Evolutionary conservation across 148 eudicot genomes (phyloP), one percentile per base, ranked within the genome.

Genomic region (Limonium bicolor): DNA sequence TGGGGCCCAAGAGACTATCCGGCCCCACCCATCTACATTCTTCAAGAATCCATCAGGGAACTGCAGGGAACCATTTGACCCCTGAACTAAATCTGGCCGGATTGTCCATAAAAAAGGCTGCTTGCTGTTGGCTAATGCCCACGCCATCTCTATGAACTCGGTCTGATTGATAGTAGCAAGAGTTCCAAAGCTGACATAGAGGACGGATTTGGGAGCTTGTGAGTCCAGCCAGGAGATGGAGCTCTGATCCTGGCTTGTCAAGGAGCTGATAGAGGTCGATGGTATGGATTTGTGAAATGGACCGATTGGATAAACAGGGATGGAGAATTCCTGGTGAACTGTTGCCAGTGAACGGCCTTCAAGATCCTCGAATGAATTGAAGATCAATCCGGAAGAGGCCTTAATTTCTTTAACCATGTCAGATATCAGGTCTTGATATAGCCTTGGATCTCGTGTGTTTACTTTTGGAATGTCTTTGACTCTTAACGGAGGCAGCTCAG

Each of bases 171-270:
- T 26, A 5, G 38, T 11, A 6, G 60, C 72, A 21, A 65, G 22
- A 26, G 72, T 73, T 0, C 79, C 79, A 21, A 67, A 67, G 54
- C 77, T 72, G 13, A 67, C 67, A n/a, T 64, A 72, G 20, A 68
- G 25, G 7, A 73, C 72, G 0, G 64, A 48, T 26, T 65, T 54
- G 0, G 74, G 66, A 49, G 46, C 31, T 39, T 69, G 71, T 20
- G 29, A 54, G 43, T 73, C 40, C 9, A 73, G 51, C 80, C 80
- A 73, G 17, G 72, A 54, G 5, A 68, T 41, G 23, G 48, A 42
- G 41, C 52, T 48, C 38, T 41, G 49, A 31, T 69, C 80, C 38
- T 59, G 50, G 3, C 23, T 8, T 40, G 27, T 20, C 13, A 43
- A 14, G n/a, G 56, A 22, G 49, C 55, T 72, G 12, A 19, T 36